Percentiles rank a stretch among this genome's conserved stretches.
phyloP scores from a whole-genome alignment of 176 grass and related monocot genomes.

The Zea mays region Zm-B73-REFERENCE-NAM-5.0 NC_050100.1:128057501-128058000 shows the following conservation, averaged over 20 bases:
- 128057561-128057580: background rate
- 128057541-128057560: background rate
- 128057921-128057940: background rate
- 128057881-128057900: slow-evolving; percentile 14
- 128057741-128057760: slow-evolving; percentile 3
- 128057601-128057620: background rate
- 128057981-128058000: slow-evolving; percentile 12
- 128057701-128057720: background rate
- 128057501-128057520: background rate
- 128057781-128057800: background rate
- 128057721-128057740: background rate
- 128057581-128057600: background rate
- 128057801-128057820: slow-evolving; percentile 6
- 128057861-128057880: background rate
- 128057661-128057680: background rate
- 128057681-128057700: background rate
- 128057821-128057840: background rate
- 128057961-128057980: background rate
- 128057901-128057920: background rate
- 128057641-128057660: background rate
- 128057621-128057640: background rate
- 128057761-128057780: background rate
- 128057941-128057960: background rate
- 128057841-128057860: background rate
- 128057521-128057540: background rate